Percentiles rank a stretch among this genome's conserved stretches.
Conservation (phyloP, 2,329 filamentous ascomycete species). For the Colletotrichum noveboracense region DNA sequence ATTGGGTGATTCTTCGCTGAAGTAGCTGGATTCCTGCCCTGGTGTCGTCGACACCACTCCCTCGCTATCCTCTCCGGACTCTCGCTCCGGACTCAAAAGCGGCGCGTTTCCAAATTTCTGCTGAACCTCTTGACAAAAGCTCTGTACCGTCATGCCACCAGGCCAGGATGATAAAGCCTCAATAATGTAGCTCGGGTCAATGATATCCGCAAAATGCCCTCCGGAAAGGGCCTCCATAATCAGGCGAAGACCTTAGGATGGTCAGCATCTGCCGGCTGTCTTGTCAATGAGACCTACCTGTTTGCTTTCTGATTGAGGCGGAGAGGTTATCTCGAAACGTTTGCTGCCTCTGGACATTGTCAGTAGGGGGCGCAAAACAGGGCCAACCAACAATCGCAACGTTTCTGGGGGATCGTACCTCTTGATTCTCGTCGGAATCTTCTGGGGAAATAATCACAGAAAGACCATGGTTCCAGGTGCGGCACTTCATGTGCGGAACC, state of each 20-base stretch:
- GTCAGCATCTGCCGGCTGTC: background rate
- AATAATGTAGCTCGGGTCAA: background rate
- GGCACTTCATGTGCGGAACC: background rate
- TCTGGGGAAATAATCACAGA: background rate
- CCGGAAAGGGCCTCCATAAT: conserved; percentile 21
- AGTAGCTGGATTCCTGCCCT: background rate
- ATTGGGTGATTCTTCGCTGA: background rate
- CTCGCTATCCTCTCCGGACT: background rate
- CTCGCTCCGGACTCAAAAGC: background rate
- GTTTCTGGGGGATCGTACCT: background rate
- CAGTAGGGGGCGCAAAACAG: background rate
- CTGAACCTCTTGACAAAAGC: background rate
- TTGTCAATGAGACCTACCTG: background rate
- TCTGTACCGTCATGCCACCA: background rate
- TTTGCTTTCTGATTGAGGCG: background rate
- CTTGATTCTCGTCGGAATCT: background rate
- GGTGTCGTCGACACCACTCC: background rate
- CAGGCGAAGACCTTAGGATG: conserved; percentile 27
- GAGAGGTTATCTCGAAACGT: background rate
- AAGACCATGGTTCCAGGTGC: background rate
- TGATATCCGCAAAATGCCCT: background rate
- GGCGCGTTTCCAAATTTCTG: background rate
- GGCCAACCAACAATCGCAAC: background rate
- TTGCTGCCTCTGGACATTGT: background rate
- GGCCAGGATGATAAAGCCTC: background rate